Conservation (phyloP, 1,284 basidiomycete species). For the Leccinum subatratum region DNA sequence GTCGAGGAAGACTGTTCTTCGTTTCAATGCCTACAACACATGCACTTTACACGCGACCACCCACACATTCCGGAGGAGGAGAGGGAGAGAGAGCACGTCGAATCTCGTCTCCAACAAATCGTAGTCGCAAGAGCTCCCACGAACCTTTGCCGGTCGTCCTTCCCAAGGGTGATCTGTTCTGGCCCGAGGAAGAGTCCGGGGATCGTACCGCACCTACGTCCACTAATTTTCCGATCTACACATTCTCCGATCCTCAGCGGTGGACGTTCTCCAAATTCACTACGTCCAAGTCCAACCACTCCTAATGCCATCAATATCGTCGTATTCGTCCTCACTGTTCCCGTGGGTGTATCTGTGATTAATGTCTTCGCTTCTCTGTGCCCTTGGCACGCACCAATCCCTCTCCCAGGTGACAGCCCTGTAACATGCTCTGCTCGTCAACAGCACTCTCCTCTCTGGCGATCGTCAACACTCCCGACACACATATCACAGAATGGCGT, state of each 20-base stretch:
- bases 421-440: constrained; percentile 37
- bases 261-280: constrained; percentile 20
- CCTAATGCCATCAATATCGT: constrained; percentile 20
- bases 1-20: constrained; percentile 34
- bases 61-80: constrained; percentile 65
- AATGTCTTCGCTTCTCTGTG: constrained; percentile 16
- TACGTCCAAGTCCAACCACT: constrained; percentile 14
- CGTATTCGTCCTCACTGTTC: constrained; percentile 24
- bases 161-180: constrained; percentile 27
- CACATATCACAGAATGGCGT: constrained; percentile 36
- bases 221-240: constrained; percentile 23
- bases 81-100: constrained; percentile 38
- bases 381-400: constrained; percentile 16
- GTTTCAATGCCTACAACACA: constrained; percentile 32
- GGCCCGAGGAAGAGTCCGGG: constrained; percentile 36
- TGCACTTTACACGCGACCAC: constrained; percentile 43
- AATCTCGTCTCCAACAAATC: constrained; percentile 17
- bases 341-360: constrained; percentile 18
- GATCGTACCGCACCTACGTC: too few species aligned
- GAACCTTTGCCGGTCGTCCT: constrained; percentile 20
- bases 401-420: constrained; percentile 22
- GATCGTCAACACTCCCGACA: constrained; percentile 25
- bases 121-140: constrained; percentile 16
- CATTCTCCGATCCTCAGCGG: constrained; percentile 20
- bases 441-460: constrained; percentile 37